Conservation (phyloP, 805 yeast genomes). For the Metschnikowia lochheadii region DNA sequence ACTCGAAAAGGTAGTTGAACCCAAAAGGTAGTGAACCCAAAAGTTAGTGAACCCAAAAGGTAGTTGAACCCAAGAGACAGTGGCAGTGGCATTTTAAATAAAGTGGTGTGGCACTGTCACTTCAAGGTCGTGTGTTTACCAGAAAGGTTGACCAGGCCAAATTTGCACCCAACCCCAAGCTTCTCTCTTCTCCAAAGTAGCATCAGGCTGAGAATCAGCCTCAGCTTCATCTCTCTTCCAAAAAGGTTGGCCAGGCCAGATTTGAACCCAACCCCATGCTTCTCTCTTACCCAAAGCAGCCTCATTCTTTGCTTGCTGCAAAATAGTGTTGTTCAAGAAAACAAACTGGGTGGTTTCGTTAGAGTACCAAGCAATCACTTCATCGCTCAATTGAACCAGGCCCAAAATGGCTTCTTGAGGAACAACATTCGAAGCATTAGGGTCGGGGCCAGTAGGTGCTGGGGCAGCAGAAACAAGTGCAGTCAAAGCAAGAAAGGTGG, state of each 20-base stretch:
- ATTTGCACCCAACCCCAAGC: not conserved
- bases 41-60: no score
- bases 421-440: not conserved
- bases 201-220: no score
- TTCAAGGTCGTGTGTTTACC: conserved; percentile 5
- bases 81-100: no score
- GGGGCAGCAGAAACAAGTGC: conserved; percentile 9
- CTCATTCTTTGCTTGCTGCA: conserved; percentile 14
- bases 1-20: no score
- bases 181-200: not conserved
- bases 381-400: conserved; percentile 10
- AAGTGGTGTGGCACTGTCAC: no score
- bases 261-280: conserved; percentile 12
- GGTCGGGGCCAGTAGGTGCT: not conserved
- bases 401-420: conserved; percentile 16
- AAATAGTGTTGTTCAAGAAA: conserved; percentile 15
- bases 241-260: conserved; percentile 13
- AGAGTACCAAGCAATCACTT: conserved; percentile 11
- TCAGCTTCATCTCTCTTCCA: conserved; percentile 12
- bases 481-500: conserved; percentile 14
- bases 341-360: conserved; percentile 12
- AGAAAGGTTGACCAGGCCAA: conserved; percentile 7
- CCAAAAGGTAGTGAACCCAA: no score
- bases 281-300: conserved; percentile 15
- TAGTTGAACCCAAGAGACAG: no score